Base-by-base conservation (phyloP, 2,329 filamentous ascomycete species). In the Alternaria hordeiaustralica region DNA sequence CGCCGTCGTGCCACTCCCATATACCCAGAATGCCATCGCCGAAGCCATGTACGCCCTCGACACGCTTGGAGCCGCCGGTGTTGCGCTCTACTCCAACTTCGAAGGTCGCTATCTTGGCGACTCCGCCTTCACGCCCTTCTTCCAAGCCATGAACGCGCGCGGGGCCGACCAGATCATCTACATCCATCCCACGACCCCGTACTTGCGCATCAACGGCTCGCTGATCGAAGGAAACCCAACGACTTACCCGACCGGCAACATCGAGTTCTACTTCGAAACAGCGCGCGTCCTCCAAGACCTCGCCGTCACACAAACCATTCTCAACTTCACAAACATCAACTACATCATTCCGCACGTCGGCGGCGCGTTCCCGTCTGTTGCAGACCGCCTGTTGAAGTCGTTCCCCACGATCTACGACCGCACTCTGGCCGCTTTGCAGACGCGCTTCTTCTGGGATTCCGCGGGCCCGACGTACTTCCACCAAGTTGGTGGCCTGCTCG, bases 251-350 rank as follows among this genome's bases (percentile, higher is more conserved):
- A 55, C 30, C 2, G 64, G 64, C 15, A 66, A 58, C 5, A 60
- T 67, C 1, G 64, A 67, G 18, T 67, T 67, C 28, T 62, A 61
- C 36, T 67, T 64, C 30, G 62, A 67, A 18, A 67, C 64, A 4
- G 64, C 64, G n/a, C 58, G 58, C 8, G 57, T 57, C 6, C 36
- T 67, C n/a, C 26, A 43, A n/a, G 55, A 60, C 10, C 59, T 65
- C 9, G 41, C 55, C n/a, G 36, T 65, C 13, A 58, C 58, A 20
- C 58, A 50, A 8, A 64, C 61, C 0, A 21, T 60, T 1, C 43
- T 61, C 5, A 65, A 67, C 50, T 65, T 62, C n/a, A 65, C 61
- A 2, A 55, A 53, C 12, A 23, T 67, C 25, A 56, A 65, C 44
- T 65, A 54, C 12, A 65, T 67, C 12, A 41, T 67, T 9, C 59